These are phyloP conservation scores for Pythium dissimile DNA, from an alignment of 352 stramenopile species.

Conservation along the genomic window DNA sequence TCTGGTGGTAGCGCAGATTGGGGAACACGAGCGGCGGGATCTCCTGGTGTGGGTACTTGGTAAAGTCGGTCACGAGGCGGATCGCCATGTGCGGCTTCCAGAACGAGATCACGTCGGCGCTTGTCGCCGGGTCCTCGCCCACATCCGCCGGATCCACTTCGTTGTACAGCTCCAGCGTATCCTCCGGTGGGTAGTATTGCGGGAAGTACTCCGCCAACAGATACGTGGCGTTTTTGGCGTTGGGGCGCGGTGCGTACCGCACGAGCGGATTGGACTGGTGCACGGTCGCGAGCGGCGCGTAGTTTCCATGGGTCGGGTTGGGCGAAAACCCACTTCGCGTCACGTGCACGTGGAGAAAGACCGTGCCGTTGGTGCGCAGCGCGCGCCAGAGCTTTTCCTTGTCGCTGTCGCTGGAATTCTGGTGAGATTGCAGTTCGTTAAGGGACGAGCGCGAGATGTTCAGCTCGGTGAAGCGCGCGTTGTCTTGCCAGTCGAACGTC, in stretches of 20 bases:
- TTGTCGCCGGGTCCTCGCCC: slow-evolving; percentile 26
- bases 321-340: slow-evolving; percentile 48
- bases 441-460: slow-evolving; percentile 36
- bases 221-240: slow-evolving; percentile 62
- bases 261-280: slow-evolving; percentile 64
- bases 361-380: slow-evolving; percentile 46
- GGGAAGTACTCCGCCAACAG: slow-evolving; percentile 36
- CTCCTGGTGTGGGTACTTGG: slow-evolving; percentile 59
- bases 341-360: slow-evolving; percentile 75
- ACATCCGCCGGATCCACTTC: slow-evolving; percentile 3
- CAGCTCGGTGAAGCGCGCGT: slow-evolving; percentile 45
- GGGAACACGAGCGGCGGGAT: slow-evolving; percentile 67
- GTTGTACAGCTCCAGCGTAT: slow-evolving; percentile 5
- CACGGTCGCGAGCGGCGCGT: slow-evolving; percentile 54
- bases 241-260: slow-evolving; percentile 47
- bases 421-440: neutral
- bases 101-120: slow-evolving; percentile 47
- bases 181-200: slow-evolving; percentile 5
- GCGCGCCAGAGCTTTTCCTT: slow-evolving; percentile 29
- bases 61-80: slow-evolving; percentile 73
- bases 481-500: slow-evolving; percentile 70
- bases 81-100: slow-evolving; percentile 77
- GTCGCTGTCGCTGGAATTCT: neutral
- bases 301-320: slow-evolving; percentile 35
- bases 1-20: slow-evolving; percentile 60